Conservation (phyloP, 2,329 filamentous ascomycete species). For the Geosmithia putterillii region DNA sequence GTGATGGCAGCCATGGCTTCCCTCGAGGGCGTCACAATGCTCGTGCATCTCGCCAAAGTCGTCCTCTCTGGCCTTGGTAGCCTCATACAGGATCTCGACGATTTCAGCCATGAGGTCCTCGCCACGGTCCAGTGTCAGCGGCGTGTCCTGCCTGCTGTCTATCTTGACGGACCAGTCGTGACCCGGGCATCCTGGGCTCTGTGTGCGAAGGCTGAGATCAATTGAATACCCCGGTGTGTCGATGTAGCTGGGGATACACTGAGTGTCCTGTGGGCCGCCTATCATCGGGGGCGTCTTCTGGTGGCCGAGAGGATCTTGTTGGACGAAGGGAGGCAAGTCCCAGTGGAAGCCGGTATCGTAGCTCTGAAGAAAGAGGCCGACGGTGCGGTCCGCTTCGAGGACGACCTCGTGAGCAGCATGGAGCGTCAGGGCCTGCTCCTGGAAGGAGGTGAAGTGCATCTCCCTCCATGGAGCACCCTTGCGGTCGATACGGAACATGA, state of each 20-base stretch:
- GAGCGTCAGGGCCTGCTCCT: conserved; percentile 30
- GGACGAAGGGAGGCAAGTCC: conserved; percentile 28
- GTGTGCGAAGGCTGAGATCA: conserved; percentile 30
- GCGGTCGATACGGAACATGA: conserved; percentile 31
- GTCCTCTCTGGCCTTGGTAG: conserved; percentile 25
- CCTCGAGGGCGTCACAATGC: conserved; percentile 20
- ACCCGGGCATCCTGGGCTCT: conserved; percentile 15
- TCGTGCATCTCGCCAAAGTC: conserved; percentile 26
- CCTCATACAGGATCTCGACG: conserved; percentile 25
- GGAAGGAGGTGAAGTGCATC: conserved; percentile 35
- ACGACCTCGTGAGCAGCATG: conserved; percentile 32
- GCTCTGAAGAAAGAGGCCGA: conserved; percentile 35
- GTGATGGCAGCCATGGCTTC: conserved; percentile 23
- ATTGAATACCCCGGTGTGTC: conserved; percentile 36
- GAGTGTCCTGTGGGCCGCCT: conserved; percentile 29
- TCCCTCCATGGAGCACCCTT: conserved; percentile 28
- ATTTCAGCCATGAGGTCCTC: conserved; percentile 35
- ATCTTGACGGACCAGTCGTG: conserved; percentile 28
- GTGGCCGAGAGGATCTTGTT: conserved; percentile 20
- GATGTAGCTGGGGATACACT: conserved; percentile 35
- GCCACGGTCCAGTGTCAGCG: conserved; percentile 30
- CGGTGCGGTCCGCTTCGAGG: conserved; percentile 33
- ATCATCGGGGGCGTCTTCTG: conserved; percentile 26
- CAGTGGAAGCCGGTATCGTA: conserved; percentile 38
- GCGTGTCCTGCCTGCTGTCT: conserved; percentile 33